A percentile compares a stretch with the other conserved stretches of the same genome.
phyloP scores from a whole-genome alignment of 257 asterid genomes.

The Primulina eburnea region DNA sequence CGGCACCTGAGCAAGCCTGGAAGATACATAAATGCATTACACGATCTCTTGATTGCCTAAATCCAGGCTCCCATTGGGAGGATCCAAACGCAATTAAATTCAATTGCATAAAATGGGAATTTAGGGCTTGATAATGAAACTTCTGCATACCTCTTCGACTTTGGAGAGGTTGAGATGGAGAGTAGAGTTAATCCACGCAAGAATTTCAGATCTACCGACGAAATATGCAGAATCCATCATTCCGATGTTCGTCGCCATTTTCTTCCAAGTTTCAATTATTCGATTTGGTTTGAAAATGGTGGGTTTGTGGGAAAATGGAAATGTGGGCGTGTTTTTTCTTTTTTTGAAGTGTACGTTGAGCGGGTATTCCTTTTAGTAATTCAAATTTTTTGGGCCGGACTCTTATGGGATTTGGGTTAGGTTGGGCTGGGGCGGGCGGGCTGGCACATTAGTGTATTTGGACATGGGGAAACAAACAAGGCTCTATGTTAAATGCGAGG shows the following conservation, averaged over 20 bases:
- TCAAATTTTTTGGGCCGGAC: slow-evolving; percentile 8
- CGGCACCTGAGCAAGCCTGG: slow-evolving; percentile 86
- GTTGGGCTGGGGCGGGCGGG: neutral
- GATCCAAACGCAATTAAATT: neutral
- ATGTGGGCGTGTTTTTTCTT: too few species aligned
- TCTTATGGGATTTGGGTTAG: slow-evolving; percentile 1
- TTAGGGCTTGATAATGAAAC: slow-evolving; percentile 14
- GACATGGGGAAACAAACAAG: too few species aligned
- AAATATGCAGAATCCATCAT: slow-evolving; percentile 92
- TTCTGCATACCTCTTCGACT: slow-evolving; percentile 80
- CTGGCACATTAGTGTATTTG: neutral
- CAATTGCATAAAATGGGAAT: neutral
- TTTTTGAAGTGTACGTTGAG: slow-evolving; percentile 42
- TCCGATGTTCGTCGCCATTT: slow-evolving; percentile 73
- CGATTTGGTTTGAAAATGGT: neutral
- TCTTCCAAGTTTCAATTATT: slow-evolving; percentile 13
- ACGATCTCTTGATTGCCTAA: neutral
- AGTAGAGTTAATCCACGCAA: slow-evolving; percentile 80
- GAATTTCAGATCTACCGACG: slow-evolving; percentile 86
- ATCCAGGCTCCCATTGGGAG: neutral
- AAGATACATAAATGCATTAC: neutral
- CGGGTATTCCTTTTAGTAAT: slow-evolving; percentile 37
- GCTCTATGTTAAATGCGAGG: too few species aligned
- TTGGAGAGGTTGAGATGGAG: slow-evolving; percentile 81
- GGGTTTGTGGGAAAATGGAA: too few species aligned